Evolutionary conservation across 805 yeast species (phyloP).

Genomic region (Hanseniaspora vineae): DNA sequence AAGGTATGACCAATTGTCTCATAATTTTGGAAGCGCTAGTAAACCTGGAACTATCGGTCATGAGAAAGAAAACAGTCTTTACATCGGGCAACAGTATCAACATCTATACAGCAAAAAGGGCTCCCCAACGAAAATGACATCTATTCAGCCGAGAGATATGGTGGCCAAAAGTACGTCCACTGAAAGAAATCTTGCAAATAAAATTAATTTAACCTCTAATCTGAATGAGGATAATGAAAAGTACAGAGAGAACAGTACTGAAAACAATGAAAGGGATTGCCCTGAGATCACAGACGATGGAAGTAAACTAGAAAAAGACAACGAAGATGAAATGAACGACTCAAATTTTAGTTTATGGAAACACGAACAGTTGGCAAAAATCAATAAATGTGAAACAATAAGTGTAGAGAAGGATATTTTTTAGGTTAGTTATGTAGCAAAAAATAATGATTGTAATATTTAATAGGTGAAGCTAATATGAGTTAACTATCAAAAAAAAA

Average conservation of each 20-base stretch:
- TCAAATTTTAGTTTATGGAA: slow-evolving; percentile 19
- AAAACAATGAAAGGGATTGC: not conserved
- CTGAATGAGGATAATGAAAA: too few relatives aligned
- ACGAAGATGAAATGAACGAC: slow-evolving; percentile 16
- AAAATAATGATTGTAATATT: not conserved
- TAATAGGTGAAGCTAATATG: not conserved
- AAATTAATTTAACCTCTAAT: too few relatives aligned
- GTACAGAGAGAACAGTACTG: not conserved
- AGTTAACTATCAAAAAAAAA: not conserved
- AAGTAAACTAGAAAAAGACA: not conserved
- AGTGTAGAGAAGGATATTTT: not conserved
- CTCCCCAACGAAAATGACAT: not conserved
- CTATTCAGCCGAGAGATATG: not conserved
- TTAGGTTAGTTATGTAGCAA: not conserved
- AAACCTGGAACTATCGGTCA: too few relatives aligned
- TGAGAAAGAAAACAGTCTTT: not conserved
- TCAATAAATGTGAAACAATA: slow-evolving; percentile 1
- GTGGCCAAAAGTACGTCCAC: not conserved
- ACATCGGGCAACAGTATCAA: not conserved
- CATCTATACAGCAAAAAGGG: not conserved
- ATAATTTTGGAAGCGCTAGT: too few relatives aligned
- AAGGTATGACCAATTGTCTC: too few relatives aligned
- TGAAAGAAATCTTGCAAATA: too few relatives aligned
- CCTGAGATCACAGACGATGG: slow-evolving; percentile 5
- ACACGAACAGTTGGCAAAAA: slow-evolving; percentile 19